phyloP scores from a whole-genome alignment of 768 basidiomycete genomes.

The Sarcodon sp. region DNA sequence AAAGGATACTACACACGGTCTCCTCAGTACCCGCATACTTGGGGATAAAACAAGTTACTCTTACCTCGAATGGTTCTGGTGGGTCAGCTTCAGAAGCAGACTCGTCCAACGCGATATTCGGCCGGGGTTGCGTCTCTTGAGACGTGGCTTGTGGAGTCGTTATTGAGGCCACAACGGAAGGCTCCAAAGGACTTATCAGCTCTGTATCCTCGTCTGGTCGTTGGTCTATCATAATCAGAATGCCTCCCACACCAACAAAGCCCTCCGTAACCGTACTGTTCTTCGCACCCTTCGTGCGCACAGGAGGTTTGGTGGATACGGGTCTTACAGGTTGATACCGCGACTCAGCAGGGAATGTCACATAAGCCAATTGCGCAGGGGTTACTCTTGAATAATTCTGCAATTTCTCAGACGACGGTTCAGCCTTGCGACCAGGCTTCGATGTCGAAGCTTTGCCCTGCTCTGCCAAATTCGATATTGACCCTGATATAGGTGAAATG shows the following conservation, averaged over 20 bases:
- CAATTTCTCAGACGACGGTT: constrained; percentile 64
- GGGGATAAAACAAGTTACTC: constrained; percentile 13
- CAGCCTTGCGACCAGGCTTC: constrained; percentile 44
- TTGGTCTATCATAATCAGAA: constrained; percentile 70
- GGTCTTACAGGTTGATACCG: constrained; percentile 87
- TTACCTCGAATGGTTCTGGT: constrained; percentile 77
- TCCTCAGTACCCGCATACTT: background rate
- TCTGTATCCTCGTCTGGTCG: constrained; percentile 60
- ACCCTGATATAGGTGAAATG: constrained; percentile 43
- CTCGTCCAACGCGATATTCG: constrained; percentile 62
- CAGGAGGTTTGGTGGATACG: constrained; percentile 33
- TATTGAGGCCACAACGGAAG: constrained; percentile 11
- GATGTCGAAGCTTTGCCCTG: constrained; percentile 15
- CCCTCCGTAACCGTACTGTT: constrained; percentile 31
- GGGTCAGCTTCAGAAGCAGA: constrained; percentile 51
- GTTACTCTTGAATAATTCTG: constrained; percentile 90
- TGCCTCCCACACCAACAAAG: constrained; percentile 75
- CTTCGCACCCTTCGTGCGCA: constrained; percentile 12
- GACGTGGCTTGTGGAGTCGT: constrained; percentile 19
- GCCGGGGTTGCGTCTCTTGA: constrained; percentile 7
- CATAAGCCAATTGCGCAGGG: constrained; percentile 74
- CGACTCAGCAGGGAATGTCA: constrained; percentile 67
- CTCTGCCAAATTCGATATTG: constrained; percentile 32
- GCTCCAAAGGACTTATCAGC: constrained; percentile 48
- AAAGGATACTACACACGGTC: constrained; percentile 53